Evolutionary conservation across 805 yeast genomes (phyloP).

Genomic region (Wickerhamomyces sydowiorum): DNA sequence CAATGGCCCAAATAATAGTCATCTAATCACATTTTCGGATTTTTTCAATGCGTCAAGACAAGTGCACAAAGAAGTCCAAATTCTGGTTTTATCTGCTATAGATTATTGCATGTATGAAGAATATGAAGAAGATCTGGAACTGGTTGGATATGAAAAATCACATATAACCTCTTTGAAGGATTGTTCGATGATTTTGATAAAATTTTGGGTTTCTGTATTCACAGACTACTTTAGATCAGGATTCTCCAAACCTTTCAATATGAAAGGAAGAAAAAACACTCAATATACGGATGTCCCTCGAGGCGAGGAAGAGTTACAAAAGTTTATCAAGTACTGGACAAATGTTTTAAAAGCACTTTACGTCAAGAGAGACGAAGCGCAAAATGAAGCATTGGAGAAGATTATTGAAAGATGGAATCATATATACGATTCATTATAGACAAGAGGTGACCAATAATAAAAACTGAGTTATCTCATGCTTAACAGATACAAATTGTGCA

Average conservation of each 20-base stretch:
- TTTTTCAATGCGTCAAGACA: slow-evolving; percentile 14
- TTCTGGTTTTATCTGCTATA: slow-evolving; percentile 38
- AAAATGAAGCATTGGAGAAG: slow-evolving; percentile 26
- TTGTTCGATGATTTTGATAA: slow-evolving; percentile 34
- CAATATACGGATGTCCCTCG: slow-evolving; percentile 23
- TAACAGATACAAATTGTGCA: too few relatives aligned
- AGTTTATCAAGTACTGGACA: slow-evolving; percentile 50
- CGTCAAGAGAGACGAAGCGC: slow-evolving; percentile 25
- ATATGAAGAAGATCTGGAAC: slow-evolving; percentile 49
- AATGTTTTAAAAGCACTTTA: slow-evolving; percentile 39
- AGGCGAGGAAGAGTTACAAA: slow-evolving; percentile 22
- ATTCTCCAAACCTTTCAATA: slow-evolving; percentile 14
- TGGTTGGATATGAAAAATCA: slow-evolving; percentile 42
- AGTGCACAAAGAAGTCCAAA: slow-evolving; percentile 36
- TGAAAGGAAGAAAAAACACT: slow-evolving; percentile 24
- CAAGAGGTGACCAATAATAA: background rate
- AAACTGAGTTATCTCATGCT: too few relatives aligned
- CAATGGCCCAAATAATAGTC: background rate
- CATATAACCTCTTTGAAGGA: slow-evolving; percentile 32
- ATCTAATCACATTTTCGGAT: slow-evolving; percentile 1
- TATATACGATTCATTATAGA: slow-evolving; percentile 6
- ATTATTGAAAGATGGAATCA: slow-evolving; percentile 31
- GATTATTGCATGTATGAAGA: slow-evolving; percentile 45
- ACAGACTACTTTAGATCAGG: slow-evolving; percentile 34
- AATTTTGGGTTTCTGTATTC: slow-evolving; percentile 56